A percentile compares a stretch with the other conserved stretches of the same genome.
Evolutionary conservation across 768 basidiomycete species (phyloP).

Genomic region (Amylocystis lapponica): DNA sequence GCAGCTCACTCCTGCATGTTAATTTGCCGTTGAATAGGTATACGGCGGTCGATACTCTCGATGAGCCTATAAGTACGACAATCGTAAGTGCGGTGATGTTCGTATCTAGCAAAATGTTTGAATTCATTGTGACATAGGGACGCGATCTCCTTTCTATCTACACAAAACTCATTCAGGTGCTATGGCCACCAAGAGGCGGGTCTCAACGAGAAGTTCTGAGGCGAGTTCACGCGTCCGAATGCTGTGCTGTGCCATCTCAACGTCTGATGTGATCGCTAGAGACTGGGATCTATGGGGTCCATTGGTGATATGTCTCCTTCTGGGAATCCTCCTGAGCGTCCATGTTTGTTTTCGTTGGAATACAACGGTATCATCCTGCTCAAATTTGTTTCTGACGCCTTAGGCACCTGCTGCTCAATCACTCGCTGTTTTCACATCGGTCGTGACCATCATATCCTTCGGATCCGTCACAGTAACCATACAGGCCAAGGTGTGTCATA

Average conservation of each 20-base stretch:
- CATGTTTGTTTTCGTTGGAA: too few relatives aligned
- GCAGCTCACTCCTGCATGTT: neutral
- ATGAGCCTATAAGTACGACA: slow-evolving; percentile 85
- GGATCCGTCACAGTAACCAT: slow-evolving; percentile 90
- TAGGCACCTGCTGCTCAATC: slow-evolving; percentile 83
- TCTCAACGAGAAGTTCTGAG: slow-evolving; percentile 74
- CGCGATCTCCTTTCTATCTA: slow-evolving; percentile 90
- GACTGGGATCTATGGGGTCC: slow-evolving; percentile 99
- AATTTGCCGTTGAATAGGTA: slow-evolving; percentile 38
- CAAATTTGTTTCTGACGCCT: neutral
- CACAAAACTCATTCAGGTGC: slow-evolving; percentile 86
- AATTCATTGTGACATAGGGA: slow-evolving; percentile 41
- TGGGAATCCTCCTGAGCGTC: slow-evolving; percentile 81
- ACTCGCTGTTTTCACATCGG: slow-evolving; percentile 85
- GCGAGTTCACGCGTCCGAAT: slow-evolving; percentile 34
- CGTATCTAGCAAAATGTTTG: slow-evolving; percentile 3
- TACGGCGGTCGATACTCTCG: slow-evolving; percentile 82
- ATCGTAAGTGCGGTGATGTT: slow-evolving; percentile 54
- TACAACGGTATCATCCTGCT: too few relatives aligned
- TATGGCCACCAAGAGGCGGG: slow-evolving; percentile 73
- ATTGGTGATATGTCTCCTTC: slow-evolving; percentile 70
- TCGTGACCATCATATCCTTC: slow-evolving; percentile 88
- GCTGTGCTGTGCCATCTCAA: slow-evolving; percentile 3
- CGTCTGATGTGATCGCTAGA: slow-evolving; percentile 31
- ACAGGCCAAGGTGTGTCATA: slow-evolving; percentile 78